A percentile compares a stretch with the other conserved stretches of the same genome.
phyloP scores from a whole-genome alignment of 192 early-diverging fungal genomes.

The Backusella morwellensis region DNA sequence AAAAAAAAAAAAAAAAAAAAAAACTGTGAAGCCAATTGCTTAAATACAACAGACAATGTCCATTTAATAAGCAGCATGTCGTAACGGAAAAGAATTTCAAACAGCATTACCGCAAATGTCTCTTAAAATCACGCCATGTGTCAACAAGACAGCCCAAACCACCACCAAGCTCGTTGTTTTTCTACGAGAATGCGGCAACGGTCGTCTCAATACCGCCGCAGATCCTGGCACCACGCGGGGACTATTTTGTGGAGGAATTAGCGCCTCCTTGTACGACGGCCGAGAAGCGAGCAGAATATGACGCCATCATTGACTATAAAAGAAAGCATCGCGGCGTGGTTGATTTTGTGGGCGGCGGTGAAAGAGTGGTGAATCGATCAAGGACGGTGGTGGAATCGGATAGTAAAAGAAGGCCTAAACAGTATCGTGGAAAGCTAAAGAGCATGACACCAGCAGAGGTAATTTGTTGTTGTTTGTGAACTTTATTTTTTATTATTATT shows the following conservation, averaged over 20 bases:
- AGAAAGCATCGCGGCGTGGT: not conserved
- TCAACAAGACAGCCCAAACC: not conserved
- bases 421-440: not conserved
- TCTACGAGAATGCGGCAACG: not conserved
- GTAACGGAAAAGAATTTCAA: not conserved
- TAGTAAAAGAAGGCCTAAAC: not conserved
- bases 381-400: not conserved
- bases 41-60: not conserved
- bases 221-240: not conserved
- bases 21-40: not conserved
- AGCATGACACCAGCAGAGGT: not conserved
- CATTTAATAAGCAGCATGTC: not conserved
- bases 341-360: not conserved
- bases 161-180: conserved; percentile 15
- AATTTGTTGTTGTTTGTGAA: not conserved
- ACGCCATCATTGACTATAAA: not conserved
- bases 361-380: not conserved
- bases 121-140: not conserved
- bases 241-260: not conserved
- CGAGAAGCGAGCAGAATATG: conserved; percentile 1
- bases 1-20: too few relatives aligned
- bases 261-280: not conserved
- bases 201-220: not conserved
- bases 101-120: not conserved
- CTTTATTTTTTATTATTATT: not conserved